Base-by-base conservation (phyloP, 2,329 filamentous ascomycete genomes). In the Penicillium sp. region DNA sequence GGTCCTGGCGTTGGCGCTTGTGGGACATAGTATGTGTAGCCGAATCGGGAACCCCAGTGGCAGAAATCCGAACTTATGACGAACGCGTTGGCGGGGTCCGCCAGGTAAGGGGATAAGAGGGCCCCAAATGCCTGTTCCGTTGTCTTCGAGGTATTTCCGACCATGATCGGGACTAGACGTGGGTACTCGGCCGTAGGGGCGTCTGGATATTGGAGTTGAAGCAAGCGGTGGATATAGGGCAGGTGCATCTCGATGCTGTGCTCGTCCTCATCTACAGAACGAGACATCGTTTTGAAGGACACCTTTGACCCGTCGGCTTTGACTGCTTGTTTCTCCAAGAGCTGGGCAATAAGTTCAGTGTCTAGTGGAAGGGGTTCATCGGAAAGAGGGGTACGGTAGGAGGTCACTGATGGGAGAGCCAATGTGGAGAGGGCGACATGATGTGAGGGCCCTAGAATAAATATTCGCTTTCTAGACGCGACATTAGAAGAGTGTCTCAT, bases 171-270 rank as follows among this genome's bases (percentile, higher is more conserved):
- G 0, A 96, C 80, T 3, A 99, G 79, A 6, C 79, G 80, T 0
- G 92, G 89, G 59, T 87, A 88, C 3, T 78, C 64, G 1, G 79
- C 72, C 0, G 72, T 64, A 0, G 75, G 72, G 0, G 70, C 72
- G 54, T 81, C 79, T 2, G 70, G 73, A 50, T 69, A 70, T 30
- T 72, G 80, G 66, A 75, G 72, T 50, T 79, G 78, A 6, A 85
- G 77, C 45, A 88, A 82, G 65, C 91, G 90, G 76, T 90, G 91
- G 55, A 97, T 86, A 64, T 95, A 96, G 0, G 93, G 92, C 8
- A 97, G 78, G 61, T 99, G 93, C 87, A 99, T 95, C 75, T 99
- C 93, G 1, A 97, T 80, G 43, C 89, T 95, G 71, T 99, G 93
- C 71, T 99, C 93, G 4, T 81, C 79, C 54, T 89, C 81, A 63